Percentiles rank a stretch among this genome's conserved stretches.
Conservation (phyloP, 2,329 filamentous ascomycete genomes). For the Trichoderma sp. region DNA sequence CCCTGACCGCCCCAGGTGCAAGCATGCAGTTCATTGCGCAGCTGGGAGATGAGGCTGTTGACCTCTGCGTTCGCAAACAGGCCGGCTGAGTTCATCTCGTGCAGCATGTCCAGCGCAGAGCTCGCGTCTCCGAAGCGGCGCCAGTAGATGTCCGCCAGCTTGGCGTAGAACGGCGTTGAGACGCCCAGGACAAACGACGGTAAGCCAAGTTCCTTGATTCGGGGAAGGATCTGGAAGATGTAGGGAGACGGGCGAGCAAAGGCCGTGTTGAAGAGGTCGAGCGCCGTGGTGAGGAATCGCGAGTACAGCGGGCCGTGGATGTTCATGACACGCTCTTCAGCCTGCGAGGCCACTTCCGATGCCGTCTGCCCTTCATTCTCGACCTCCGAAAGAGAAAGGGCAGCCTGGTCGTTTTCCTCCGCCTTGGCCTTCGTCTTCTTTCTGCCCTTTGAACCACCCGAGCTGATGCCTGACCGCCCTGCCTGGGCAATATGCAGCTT, state of each 20-base stretch:
- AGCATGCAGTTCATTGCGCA: constrained; percentile 41
- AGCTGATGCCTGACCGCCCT: not conserved
- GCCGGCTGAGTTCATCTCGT: constrained; percentile 67
- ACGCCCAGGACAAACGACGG: constrained; percentile 72
- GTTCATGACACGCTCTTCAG: constrained; percentile 50
- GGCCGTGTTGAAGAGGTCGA: constrained; percentile 57
- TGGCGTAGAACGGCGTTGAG: constrained; percentile 69
- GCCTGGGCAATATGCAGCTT: constrained; percentile 55
- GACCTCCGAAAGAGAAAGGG: constrained; percentile 15
- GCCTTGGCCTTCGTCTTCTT: constrained; percentile 2
- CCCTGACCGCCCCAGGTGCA: constrained; percentile 45
- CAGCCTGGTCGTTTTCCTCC: not conserved
- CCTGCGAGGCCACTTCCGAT: constrained; percentile 8
- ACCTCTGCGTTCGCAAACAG: constrained; percentile 55
- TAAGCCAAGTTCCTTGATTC: constrained; percentile 67
- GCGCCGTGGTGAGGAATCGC: constrained; percentile 58
- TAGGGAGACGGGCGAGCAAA: constrained; percentile 63
- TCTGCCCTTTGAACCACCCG: constrained; percentile 26
- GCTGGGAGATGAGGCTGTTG: constrained; percentile 35
- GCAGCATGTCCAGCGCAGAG: constrained; percentile 58
- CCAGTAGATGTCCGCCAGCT: constrained; percentile 65
- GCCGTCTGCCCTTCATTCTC: constrained; percentile 23
- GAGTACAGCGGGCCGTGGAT: constrained; percentile 68
- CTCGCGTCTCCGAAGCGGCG: constrained; percentile 59
- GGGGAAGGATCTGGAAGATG: constrained; percentile 63